phyloP scores from a whole-genome alignment of 208 protist species.

The Spongospora subterranea region DNA sequence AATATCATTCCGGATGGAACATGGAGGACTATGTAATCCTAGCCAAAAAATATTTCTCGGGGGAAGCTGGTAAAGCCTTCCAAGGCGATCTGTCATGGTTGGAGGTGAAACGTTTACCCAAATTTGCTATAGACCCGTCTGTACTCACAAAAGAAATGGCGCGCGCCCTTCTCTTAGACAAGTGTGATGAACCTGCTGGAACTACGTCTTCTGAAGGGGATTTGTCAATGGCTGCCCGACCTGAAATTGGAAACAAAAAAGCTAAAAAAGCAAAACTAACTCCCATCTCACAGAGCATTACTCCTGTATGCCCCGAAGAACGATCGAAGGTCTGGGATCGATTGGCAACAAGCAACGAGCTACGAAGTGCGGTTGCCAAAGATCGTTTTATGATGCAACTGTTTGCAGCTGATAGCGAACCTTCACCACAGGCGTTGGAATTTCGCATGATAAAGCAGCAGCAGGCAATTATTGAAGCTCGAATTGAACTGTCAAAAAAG shows the following conservation, averaged over 20 bases:
- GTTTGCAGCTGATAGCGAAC: neutral
- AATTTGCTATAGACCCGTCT: neutral
- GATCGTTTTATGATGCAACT: neutral
- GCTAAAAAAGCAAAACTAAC: neutral
- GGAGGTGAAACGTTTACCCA: neutral
- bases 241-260: neutral
- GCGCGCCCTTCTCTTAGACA: neutral
- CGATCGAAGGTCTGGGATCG: neutral
- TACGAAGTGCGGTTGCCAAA: neutral
- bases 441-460: no score
- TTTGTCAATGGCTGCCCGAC: neutral
- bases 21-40: conserved; percentile 19
- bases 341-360: neutral
- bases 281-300: neutral
- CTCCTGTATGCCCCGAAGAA: neutral
- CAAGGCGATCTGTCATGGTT: neutral
- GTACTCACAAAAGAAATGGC: neutral
- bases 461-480: no score
- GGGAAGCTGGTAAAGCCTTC: conserved; percentile 19
- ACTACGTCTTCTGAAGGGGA: neutral
- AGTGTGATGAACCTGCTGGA: neutral
- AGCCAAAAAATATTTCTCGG: neutral
- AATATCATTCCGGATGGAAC: conserved; percentile 21
- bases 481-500: no score
- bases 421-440: neutral